Base-by-base conservation (phyloP, 2,329 filamentous ascomycete species). In the Trichoderma citrinoviride region DNA sequence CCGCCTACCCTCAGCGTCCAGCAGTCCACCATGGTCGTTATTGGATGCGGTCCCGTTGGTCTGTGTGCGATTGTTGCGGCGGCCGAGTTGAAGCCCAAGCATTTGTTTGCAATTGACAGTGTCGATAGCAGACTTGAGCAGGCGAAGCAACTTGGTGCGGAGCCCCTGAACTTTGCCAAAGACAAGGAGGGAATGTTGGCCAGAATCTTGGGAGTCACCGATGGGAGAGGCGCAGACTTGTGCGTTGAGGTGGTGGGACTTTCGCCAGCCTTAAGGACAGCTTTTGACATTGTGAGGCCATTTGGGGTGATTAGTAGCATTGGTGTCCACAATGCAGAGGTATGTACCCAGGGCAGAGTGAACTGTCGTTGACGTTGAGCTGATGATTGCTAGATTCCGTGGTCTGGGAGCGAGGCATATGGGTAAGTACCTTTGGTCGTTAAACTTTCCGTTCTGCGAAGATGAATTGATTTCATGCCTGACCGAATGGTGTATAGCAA, bases 1-100 rank as follows among this genome's bases (percentile, higher is more conserved):
- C 69, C 71, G 23, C 70, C 72, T n/a, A 69, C 67, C n/a, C 67
- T 73, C 5, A 68, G 74, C 25, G 67, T 77, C n/a, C 72, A 75
- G n/a, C 71, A 79, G 15, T 85, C 87, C 66, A 91, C 89, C 0
- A 87, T 92, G 0, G 90, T 96, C 1, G 80, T 96, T 21, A 85
- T 97, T 66, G 93, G 93, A 5, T 96, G 93, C 73, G 93, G 93
- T 0, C 90, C 90, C 0, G 90, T 97, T 3, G 93, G 92, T 1
- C 83, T 97, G 14, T 97, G 93, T 75, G 92, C 93, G 17, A 80
- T 96, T 65, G 83, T 93, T 67, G 90, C 91, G 66, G 89, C 90
- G 6, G 80, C 90, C n/a, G 87, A 92, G 71, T 89, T 87, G 75
- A 85, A 87, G 69, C 92, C 92, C 1, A 90, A 88, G 74, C 83